Evolutionary conservation across 805 yeast genomes (phyloP).

Genomic region (Kuraishia capsulata): DNA sequence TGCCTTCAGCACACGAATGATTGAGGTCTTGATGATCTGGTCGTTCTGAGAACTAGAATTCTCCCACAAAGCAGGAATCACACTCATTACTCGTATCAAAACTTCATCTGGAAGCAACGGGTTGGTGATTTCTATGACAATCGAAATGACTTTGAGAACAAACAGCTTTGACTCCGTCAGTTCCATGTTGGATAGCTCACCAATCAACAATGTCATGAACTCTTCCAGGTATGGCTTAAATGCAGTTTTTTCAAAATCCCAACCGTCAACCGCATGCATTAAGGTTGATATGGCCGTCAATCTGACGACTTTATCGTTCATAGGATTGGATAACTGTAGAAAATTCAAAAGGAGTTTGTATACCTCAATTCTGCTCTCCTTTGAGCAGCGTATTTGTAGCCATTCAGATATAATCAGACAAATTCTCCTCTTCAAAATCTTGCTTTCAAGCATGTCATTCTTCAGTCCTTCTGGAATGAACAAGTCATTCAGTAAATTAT

Average conservation of each 20-base stretch:
- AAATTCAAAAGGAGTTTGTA: slow-evolving; percentile 49
- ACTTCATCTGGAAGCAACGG: slow-evolving; percentile 48
- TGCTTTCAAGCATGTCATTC: slow-evolving; percentile 37
- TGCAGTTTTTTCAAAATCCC: slow-evolving; percentile 67
- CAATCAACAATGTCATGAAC: slow-evolving; percentile 39
- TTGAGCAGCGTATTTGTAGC: slow-evolving; percentile 58
- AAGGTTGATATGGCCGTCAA: slow-evolving; percentile 67
- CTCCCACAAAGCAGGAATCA: slow-evolving; percentile 76
- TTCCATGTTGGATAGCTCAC: slow-evolving; percentile 38
- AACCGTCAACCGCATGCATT: slow-evolving; percentile 66
- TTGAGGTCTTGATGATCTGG: slow-evolving; percentile 38
- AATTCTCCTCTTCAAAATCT: slow-evolving; percentile 66
- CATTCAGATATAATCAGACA: slow-evolving; percentile 75
- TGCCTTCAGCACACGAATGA: slow-evolving; percentile 48
- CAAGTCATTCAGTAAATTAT: slow-evolving; percentile 45
- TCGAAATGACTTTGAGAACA: slow-evolving; percentile 58
- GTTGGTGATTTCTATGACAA: slow-evolving; percentile 53
- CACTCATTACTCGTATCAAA: slow-evolving; percentile 37
- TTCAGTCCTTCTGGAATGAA: slow-evolving; percentile 60
- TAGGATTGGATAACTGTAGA: slow-evolving; percentile 27
- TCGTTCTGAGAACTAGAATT: slow-evolving; percentile 33
- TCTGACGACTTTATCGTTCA: slow-evolving; percentile 73
- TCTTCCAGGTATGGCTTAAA: slow-evolving; percentile 59
- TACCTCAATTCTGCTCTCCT: slow-evolving; percentile 44
- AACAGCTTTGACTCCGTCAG: slow-evolving; percentile 72